Evolutionary conservation across 768 basidiomycete genomes (phyloP), one percentile per base, ranked within the genome.

Genomic region (Gloeopeniophorella convolvens): DNA sequence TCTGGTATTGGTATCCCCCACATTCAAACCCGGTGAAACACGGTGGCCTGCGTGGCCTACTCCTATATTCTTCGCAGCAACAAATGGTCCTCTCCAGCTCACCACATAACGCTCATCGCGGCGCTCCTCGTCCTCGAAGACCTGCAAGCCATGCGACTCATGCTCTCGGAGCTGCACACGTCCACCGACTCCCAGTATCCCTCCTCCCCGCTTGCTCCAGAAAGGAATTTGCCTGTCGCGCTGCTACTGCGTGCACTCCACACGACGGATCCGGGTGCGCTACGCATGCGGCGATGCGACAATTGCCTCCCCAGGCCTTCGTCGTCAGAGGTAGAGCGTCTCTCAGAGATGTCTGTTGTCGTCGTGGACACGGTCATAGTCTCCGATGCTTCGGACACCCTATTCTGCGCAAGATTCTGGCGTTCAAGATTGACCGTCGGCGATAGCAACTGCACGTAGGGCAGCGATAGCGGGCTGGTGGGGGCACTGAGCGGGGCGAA

Each of bases 101-200:
- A 56, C 55, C 56, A 57, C 47, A 28, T 56, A 12, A 54, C 36
- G 23, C 53, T 47, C 48, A 56, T 46, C 3, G 42, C 54, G 6
- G 32, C 53, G 27, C 56, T 57, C 23, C 54, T 55, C 10, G 43
- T 44, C 20, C 44, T 45, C n/a, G 56, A 57, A 0, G 34, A 44
- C 6, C 55, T 54, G 21, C 36, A 26, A 2, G 15, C 32, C 24
- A 37, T 24, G 8, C 50, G 54, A 18, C 43, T 30, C 3, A 33
- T 33, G 21, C 53, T 50, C 54, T 55, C 54, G 6, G 54, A 48
- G 24, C 53, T 42, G 27, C 39, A 37, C 3, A 55, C 33, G 20
- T 57, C 54, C 9, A 57, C 37, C 5, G 54, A 55, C 7, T 57
- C 56, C 56, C 56, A 57, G 33, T 57, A 57, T 1, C 56, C 56